Evolutionary conservation across 2,329 filamentous ascomycete species (phyloP), one percentile per base, ranked within the genome.

Genomic region (Claviceps quebecensis): DNA sequence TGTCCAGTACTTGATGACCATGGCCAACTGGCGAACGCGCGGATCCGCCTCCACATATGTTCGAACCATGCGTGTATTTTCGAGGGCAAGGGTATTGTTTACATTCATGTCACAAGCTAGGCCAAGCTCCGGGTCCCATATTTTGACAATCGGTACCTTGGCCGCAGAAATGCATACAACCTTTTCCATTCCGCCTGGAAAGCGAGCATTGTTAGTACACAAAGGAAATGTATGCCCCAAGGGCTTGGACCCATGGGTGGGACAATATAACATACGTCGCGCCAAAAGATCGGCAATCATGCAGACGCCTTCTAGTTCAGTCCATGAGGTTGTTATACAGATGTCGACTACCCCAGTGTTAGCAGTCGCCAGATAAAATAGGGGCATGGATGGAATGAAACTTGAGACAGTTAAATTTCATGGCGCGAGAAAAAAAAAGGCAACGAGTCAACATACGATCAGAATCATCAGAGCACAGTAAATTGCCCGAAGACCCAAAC

Each of bases 1-100:
- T 52, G 93, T 95, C 93, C 93, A 98, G 70, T 97, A 80, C 67
- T 98, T 98, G 69, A 98, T 80, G 54, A 95, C 86, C 88, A 98
- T 97, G 16, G 93, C 91, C 58, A 98, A 72, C 45, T 87, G 89
- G 44, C 93, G 82, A 52, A 98, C 88, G 55, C 93, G 83, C 40
- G 89, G 81, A 66, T 98, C 93, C 52, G 94, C 84, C 62, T 94
- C 83, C 55, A 98, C 88, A 68, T 98, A 98, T 0, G 89, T 95
- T 64, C 90, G 87, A 60, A 98, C 93, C 90, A 98, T 95, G 48
- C 90, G 82, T 14, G 93, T 98, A 62, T 98, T 98, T 67, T 97
- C 90, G 55, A 98, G 73, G 4, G 93, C 93, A 50, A 94, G 69
- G 0, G 90, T 93, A 61, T 97, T 98, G 72, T 98, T 98, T 70